phyloP scores from a whole-genome alignment of 1,284 basidiomycete species.

The Quambalaria eucalypti region DNA sequence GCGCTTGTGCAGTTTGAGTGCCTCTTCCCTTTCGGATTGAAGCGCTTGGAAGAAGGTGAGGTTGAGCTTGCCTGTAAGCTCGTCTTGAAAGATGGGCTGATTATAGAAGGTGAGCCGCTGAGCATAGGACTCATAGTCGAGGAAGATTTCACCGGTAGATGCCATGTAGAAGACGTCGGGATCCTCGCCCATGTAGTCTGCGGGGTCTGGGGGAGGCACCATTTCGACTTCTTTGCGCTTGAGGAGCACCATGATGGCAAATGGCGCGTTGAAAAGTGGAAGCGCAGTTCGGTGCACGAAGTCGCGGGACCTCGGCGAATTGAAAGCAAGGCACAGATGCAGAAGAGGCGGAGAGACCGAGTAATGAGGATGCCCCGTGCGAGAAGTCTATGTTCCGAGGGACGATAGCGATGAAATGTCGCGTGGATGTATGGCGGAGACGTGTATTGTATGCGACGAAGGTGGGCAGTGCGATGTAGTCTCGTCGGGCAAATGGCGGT shows the following conservation, averaged over 20 bases:
- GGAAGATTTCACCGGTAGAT: slow-evolving; percentile 42
- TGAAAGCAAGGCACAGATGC: too few relatives aligned
- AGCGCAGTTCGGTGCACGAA: too few relatives aligned
- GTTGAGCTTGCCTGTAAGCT: slow-evolving; percentile 84
- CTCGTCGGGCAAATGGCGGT: too few relatives aligned
- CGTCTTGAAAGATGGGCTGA: slow-evolving; percentile 84
- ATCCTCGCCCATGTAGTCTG: slow-evolving; percentile 21
- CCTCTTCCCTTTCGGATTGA: slow-evolving; percentile 80
- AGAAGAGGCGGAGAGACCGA: too few relatives aligned
- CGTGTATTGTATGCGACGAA: too few relatives aligned
- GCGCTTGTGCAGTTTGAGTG: slow-evolving; percentile 71
- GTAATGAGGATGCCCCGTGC: too few relatives aligned
- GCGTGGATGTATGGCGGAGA: too few relatives aligned
- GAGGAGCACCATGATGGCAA: slow-evolving; percentile 33
- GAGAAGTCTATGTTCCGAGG: too few relatives aligned
- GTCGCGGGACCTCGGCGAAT: too few relatives aligned
- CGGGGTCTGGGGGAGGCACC: slow-evolving; percentile 22
- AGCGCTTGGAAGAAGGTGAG: slow-evolving; percentile 89
- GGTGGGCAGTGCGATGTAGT: too few relatives aligned
- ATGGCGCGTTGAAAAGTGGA: background rate
- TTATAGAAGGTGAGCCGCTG: slow-evolving; percentile 86
- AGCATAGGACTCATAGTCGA: slow-evolving; percentile 58
- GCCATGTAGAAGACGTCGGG: slow-evolving; percentile 41
- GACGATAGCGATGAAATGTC: too few relatives aligned
- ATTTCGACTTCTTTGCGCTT: slow-evolving; percentile 39